Percentiles rank a stretch among this genome's conserved stretches.
phyloP scores from a whole-genome alignment of 495 filamentous ascomycete species.

The Hyaloscypha hepaticicola region DNA sequence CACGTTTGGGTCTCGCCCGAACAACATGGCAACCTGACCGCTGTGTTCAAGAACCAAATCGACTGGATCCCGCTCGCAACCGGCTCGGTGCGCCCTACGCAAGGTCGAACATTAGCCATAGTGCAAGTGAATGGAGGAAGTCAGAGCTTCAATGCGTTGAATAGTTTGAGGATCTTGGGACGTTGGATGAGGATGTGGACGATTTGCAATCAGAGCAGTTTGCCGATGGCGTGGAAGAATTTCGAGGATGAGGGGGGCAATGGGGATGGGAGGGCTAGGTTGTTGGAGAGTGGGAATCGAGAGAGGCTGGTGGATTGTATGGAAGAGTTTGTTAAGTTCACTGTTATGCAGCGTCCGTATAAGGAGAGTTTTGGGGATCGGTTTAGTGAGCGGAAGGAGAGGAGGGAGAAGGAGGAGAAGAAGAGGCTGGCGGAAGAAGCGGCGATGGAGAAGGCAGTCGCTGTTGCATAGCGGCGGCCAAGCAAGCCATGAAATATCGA shows the following conservation, averaged over 20 bases:
- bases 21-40: constrained; percentile 70
- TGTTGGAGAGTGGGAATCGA: constrained; percentile 61
- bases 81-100: constrained; percentile 65
- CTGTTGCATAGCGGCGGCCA: too few relatives aligned
- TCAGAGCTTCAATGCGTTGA: constrained; percentile 75
- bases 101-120: constrained; percentile 65
- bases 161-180: constrained; percentile 65
- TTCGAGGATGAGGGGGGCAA: constrained; percentile 50
- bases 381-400: constrained; percentile 58
- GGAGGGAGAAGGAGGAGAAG: constrained; percentile 40
- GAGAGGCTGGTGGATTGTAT: constrained; percentile 72
- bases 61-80: constrained; percentile 70
- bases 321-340: constrained; percentile 78
- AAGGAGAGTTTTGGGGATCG: constrained; percentile 64
- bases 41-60: constrained; percentile 74
- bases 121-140: constrained; percentile 66
- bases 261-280: constrained; percentile 47
- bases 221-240: constrained; percentile 65
- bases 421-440: background rate
- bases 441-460: background rate
- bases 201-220: constrained; percentile 67
- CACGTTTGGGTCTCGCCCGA: constrained; percentile 70
- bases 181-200: constrained; percentile 80
- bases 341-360: constrained; percentile 62
- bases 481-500: too few relatives aligned